These are phyloP conservation scores for Penstemon davidsonii DNA, from an alignment of 257 asterid species.

Conservation along the genomic window DNA sequence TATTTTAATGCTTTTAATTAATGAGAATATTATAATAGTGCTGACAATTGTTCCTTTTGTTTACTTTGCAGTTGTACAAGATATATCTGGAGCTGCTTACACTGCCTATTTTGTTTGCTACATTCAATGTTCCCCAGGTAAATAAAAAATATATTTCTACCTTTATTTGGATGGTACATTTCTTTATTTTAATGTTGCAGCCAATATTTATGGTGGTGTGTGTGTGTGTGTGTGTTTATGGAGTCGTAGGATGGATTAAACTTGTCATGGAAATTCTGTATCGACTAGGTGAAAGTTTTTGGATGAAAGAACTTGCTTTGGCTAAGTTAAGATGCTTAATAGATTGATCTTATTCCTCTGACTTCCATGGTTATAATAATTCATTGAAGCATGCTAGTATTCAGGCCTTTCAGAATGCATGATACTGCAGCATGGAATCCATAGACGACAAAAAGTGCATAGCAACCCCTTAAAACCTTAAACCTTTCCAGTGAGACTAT, in stretches of 20 bases:
- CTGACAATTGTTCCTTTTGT: constrained; percentile 27
- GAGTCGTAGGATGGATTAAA: neutral
- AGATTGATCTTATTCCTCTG: neutral
- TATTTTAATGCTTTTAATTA: constrained; percentile 12
- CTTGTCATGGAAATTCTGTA: neutral
- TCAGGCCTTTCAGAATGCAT: constrained; percentile 20
- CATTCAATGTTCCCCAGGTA: constrained; percentile 83
- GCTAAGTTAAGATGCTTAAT: neutral
- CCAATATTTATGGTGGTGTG: neutral
- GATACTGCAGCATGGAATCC: constrained; percentile 4
- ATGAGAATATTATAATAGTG: constrained; percentile 19
- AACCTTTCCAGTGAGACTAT: neutral
- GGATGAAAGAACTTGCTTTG: neutral
- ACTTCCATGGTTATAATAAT: neutral
- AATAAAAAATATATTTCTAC: constrained; percentile 15
- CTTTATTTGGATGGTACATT: constrained; percentile 17
- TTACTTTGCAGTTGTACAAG: constrained; percentile 56
- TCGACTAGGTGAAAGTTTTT: neutral
- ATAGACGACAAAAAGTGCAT: neutral
- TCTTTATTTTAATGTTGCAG: constrained; percentile 9
- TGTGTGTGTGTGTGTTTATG: constrained; percentile 4
- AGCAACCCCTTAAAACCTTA: neutral
- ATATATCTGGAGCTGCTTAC: constrained; percentile 65
- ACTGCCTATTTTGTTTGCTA: constrained; percentile 55
- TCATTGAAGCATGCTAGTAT: constrained; percentile 2